phyloP scores from a whole-genome alignment of 306 rosid species.

The Cucumis hystrix region DNA sequence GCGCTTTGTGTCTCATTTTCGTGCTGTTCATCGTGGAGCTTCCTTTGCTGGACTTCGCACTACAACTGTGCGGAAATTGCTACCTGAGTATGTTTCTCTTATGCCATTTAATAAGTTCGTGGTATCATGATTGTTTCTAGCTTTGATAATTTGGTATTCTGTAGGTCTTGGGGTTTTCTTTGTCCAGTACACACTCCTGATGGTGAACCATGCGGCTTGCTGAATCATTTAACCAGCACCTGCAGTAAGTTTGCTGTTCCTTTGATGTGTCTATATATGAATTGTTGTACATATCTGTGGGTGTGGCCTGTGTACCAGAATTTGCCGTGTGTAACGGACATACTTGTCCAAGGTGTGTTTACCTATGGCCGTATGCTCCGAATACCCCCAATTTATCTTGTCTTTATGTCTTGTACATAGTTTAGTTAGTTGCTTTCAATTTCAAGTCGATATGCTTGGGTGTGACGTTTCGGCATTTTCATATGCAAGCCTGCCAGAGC shows the following conservation, averaged over 20 bases:
- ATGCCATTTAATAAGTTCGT: neutral
- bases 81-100: slow-evolving; percentile 66
- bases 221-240: slow-evolving; percentile 74
- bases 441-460: no score
- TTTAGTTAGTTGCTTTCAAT: no score
- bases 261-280: neutral
- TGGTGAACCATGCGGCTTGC: slow-evolving; percentile 97
- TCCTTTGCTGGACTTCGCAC: slow-evolving; percentile 93
- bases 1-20: slow-evolving; percentile 85
- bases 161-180: slow-evolving; percentile 96
- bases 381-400: no score
- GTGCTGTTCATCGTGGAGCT: slow-evolving; percentile 96
- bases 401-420: no score
- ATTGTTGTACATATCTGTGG: neutral
- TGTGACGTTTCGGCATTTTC: no score
- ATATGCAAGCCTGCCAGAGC: no score
- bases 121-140: neutral
- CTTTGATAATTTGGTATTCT: slow-evolving; percentile 7
- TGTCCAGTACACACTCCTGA: slow-evolving; percentile 99
- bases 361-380: no score
- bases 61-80: slow-evolving; percentile 86
- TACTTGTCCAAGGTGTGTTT: no score
- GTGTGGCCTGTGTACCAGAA: neutral
- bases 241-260: slow-evolving; percentile 44
- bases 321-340: no score